Base-by-base conservation (phyloP, 1,284 basidiomycete genomes). In the Cutaneotrichosporon arboriforme region DNA sequence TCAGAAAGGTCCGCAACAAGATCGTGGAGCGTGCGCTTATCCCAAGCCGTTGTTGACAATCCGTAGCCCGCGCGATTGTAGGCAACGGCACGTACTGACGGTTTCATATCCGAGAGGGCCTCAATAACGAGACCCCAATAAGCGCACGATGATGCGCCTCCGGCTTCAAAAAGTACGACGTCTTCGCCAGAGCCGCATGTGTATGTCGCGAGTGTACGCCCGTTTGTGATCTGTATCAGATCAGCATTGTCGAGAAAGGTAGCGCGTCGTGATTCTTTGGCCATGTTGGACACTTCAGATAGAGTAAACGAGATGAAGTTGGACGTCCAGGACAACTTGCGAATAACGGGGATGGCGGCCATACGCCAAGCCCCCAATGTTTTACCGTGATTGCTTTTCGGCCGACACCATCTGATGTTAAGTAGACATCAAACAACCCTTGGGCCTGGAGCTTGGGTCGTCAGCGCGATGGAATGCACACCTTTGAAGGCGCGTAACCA, bases 41-140 rank as follows among this genome's bases (percentile, higher is more conserved):
- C 45, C 31, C 39, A 20, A 3, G 40, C 40, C 4, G 38, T 38
- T 9, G 33, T 26, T 0, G 33, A 37, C 8, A 3, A 4, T 22
- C 51, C 51, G 23, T 52, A 52, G 10, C 51, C 51, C 4, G 51
- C 45, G 2, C 51, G 45, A 39, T 52, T 45, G 51, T 52, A 52
- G 8, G 38, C 33, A 2, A 52, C 44, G 8, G 47, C 42, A 14
- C 37, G 38, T 3, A 48, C 37, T 3, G 38, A 14, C 3, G 26
- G 33, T 2, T 21, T 33, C 12, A 36, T 15, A 4, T 37, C 14
- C 12, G 38, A 31, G 13, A 52, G 22, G 8, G 21, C 38, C 20
- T 52, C 45, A 8, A 47, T 45, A 1, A 34, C 37, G 3, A n/a
- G 18, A 21, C 51, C 51, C 51, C 51, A 52, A 34, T 39, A 41